Conservation (phyloP, 441 rosid species). For the Aquilaria agallochum region DNA sequence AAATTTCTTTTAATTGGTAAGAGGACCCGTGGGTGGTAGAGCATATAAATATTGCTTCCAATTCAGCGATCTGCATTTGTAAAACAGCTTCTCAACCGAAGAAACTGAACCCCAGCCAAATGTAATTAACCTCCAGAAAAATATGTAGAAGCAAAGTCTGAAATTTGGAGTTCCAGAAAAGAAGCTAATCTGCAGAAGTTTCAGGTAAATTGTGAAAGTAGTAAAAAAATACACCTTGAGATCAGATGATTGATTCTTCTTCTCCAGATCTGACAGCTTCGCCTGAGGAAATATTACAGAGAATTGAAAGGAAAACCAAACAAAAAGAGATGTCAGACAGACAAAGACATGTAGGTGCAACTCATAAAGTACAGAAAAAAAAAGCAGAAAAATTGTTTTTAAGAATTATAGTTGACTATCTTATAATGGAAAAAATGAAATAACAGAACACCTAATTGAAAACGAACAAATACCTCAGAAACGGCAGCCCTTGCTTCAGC, state of each 20-base stretch:
- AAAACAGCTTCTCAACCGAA: too few relatives aligned
- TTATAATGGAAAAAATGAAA: background rate
- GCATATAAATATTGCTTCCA: too few relatives aligned
- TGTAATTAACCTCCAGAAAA: too few relatives aligned
- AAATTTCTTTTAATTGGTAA: too few relatives aligned
- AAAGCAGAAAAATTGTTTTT: background rate
- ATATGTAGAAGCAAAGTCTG: too few relatives aligned
- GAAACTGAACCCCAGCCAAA: too few relatives aligned
- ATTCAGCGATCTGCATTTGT: too few relatives aligned
- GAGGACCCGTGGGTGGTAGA: too few relatives aligned
- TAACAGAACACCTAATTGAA: background rate
- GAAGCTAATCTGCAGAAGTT: too few relatives aligned
- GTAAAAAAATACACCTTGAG: constrained; percentile 46
- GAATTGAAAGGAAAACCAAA: constrained; percentile 13
- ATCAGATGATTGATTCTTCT: constrained; percentile 50
- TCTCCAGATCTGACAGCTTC: constrained; percentile 72
- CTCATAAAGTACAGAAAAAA: background rate
- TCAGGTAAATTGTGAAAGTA: too few relatives aligned
- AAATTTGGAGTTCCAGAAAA: too few relatives aligned
- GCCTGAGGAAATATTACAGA: constrained; percentile 39
- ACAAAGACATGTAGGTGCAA: background rate
- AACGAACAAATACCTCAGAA: constrained; percentile 60
- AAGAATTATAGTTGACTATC: too few relatives aligned
- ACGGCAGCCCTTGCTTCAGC: constrained; percentile 90
- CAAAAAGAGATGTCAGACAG: background rate